These are phyloP conservation scores for Strobilomyces dryophilus DNA, from an alignment of 768 basidiomycete genomes.

Conservation along the genomic window DNA sequence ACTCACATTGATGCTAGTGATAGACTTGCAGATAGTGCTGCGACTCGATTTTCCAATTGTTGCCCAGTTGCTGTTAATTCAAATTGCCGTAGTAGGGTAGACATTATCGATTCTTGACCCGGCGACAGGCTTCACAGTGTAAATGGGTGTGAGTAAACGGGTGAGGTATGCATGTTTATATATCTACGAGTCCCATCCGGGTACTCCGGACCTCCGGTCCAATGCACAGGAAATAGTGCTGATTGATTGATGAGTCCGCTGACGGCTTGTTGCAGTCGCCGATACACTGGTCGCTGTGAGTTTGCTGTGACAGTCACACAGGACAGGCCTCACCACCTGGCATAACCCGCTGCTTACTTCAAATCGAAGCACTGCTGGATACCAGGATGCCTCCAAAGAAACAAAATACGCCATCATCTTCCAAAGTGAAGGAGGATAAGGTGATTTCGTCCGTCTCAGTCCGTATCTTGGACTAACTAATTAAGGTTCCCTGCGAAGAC, in stretches of 20 bases:
- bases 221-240: too few relatives aligned
- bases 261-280: too few relatives aligned
- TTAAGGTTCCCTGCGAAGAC: constrained; percentile 48
- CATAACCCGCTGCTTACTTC: too few relatives aligned
- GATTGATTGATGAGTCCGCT: too few relatives aligned
- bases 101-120: constrained; percentile 3
- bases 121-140: not conserved
- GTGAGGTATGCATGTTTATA: constrained; percentile 5
- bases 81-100: not conserved
- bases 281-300: too few relatives aligned
- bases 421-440: constrained; percentile 82
- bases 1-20: constrained; percentile 14
- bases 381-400: constrained; percentile 77
- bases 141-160: not conserved
- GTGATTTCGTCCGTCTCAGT: constrained; percentile 35
- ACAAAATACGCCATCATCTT: constrained; percentile 50
- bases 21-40: constrained; percentile 9
- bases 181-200: too few relatives aligned
- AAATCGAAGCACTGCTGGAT: not conserved
- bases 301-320: too few relatives aligned
- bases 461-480: constrained; percentile 22
- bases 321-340: too few relatives aligned
- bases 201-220: too few relatives aligned
- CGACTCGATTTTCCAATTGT: not conserved
- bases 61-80: constrained; percentile 1